Base-by-base conservation (phyloP, 1,139 yeast genomes). In the Diutina rugosa region DNA sequence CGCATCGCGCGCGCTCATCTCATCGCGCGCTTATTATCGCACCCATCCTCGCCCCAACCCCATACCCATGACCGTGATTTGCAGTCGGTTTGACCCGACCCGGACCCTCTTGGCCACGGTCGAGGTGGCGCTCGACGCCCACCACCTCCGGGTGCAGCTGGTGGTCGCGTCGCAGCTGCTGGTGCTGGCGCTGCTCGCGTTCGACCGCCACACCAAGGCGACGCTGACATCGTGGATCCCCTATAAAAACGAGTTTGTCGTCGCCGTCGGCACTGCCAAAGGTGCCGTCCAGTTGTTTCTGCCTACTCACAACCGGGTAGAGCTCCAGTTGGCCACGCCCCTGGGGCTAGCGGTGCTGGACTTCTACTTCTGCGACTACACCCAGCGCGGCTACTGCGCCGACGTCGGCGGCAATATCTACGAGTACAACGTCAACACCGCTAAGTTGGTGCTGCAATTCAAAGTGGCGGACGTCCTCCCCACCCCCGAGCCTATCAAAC, bases 221-320 rank as follows among this genome's bases (percentile, higher is more conserved):
- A 76, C 81, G n/a, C 67, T 74, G 51, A 61, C 88, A 57, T 64
- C 74, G 30, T 88, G 95, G 95, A 73, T 45, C 8, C 64, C 71
- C 2, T 60, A 77, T 47, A 63, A 63, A 64, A 69, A 74, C 38
- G 72, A 71, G 38, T 70, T 71, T 55, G 67, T 81, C 12, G 70
- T 90, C 45, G 83, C 87, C 5, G 64, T 89, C 54, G 88, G 91
- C 55, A 76, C 87, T 60, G 82, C 81, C 56, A 80, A 78, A 56
- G 96, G 96, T 10, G 70, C 79, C 9, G 70, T 86, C 1, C 69
- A 86, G 60, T 65, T 89, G 12, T 90, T 83, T 65, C 81, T 91
- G 0, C 95, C 96, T 4, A 69, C 80, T 47, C 78, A 81, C 26
- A 84, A 84, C 61, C 78, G 81, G 55, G 71, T 87, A 3, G 65